Percentiles rank a stretch among this genome's conserved stretches.
These are phyloP conservation scores for Tricholoma sp. DNA, from an alignment of 768 basidiomycete species.

Conservation along the genomic window DNA sequence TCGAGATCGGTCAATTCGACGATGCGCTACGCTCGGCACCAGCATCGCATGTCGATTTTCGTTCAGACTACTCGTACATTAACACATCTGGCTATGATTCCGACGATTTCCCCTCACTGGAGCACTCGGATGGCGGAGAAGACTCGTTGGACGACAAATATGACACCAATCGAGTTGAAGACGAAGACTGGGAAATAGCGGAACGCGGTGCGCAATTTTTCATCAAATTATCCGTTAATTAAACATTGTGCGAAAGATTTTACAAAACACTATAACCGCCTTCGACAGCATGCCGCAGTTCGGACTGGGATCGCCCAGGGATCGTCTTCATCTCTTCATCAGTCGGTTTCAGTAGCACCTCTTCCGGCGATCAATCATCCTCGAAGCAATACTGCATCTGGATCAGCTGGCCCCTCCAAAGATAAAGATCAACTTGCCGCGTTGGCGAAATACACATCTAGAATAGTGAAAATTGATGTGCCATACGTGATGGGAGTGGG, in stretches of 20 bases:
- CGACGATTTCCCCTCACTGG: conserved; percentile 25
- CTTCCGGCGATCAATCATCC: conserved; percentile 74
- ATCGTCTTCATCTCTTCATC: conserved; percentile 45
- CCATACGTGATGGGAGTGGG: conserved; percentile 68
- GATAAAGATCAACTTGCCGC: conserved; percentile 72
- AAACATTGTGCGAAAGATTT: conserved; percentile 59
- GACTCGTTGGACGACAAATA: conserved; percentile 44
- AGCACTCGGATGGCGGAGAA: conserved; percentile 34
- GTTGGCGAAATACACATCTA: conserved; percentile 71
- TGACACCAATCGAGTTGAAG: conserved; percentile 62
- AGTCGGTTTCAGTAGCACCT: conserved; percentile 46
- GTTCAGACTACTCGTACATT: conserved; percentile 36
- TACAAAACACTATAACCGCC: conserved; percentile 96
- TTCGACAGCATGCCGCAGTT: conserved; percentile 86
- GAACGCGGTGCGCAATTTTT: conserved; percentile 57
- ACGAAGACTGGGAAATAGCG: conserved; percentile 86
- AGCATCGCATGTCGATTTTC: conserved; percentile 8
- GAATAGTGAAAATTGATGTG: conserved; percentile 68
- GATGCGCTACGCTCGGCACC: conserved; percentile 40
- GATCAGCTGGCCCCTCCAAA: conserved; percentile 31
- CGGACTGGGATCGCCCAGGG: conserved; percentile 68
- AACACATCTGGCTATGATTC: conserved; percentile 36
- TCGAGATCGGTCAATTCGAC: conserved; percentile 54
- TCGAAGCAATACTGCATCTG: conserved; percentile 25
- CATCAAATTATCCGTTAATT: not conserved